Base-by-base conservation (phyloP, 1,284 basidiomycete species). In the Papiliotrema flavescens region DNA sequence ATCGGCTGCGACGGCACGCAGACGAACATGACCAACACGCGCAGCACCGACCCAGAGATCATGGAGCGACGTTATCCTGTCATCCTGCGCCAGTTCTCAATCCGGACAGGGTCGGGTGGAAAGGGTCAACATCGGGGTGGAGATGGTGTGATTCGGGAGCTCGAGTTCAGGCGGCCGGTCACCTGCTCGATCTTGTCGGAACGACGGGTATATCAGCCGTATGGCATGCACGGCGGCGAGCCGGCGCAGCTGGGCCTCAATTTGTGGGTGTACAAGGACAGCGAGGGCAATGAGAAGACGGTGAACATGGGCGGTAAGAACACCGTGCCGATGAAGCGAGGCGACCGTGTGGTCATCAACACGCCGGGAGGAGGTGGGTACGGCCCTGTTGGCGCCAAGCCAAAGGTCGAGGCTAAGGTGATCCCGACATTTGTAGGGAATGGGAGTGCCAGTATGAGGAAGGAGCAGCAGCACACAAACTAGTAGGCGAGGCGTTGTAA, bases 241-340 rank as follows among this genome's bases (percentile, higher is more conserved):
- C 47, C 59, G 17, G 70, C 58, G 23, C 48, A 53, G 9, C 55
- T 58, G 1, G 70, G 70, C 1, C 20, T 61, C 5, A 72, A 69
- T 53, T 35, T 59, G 9, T 72, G 70, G 70, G 39, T 64, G 19
- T 22, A 44, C 37, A 64, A 64, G 47, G 53, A 57, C 39, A 39
- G 92, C 24, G 89, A 86, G 45, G 90, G 93, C 37, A 47, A 24
- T 36, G 49, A 14, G 32, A 40, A 24, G 43, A 79, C 83, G 34
- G 87, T 97, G 67, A 96, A 94, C 69, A 84, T 97, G 40, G 92
- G 93, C 19, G 91, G 93, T 8, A 97, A 97, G 74, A 88, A 87
- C 43, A 90, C 89, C 0, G 83, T 93, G 43, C 53, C 57, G 20
- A 52, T 64, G 46, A 53, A 52, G 5, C 54, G 62, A 0, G 70